These are phyloP conservation scores for Diplodia corticola DNA, from an alignment of 2,329 filamentous ascomycete species.

Conservation along the genomic window DNA sequence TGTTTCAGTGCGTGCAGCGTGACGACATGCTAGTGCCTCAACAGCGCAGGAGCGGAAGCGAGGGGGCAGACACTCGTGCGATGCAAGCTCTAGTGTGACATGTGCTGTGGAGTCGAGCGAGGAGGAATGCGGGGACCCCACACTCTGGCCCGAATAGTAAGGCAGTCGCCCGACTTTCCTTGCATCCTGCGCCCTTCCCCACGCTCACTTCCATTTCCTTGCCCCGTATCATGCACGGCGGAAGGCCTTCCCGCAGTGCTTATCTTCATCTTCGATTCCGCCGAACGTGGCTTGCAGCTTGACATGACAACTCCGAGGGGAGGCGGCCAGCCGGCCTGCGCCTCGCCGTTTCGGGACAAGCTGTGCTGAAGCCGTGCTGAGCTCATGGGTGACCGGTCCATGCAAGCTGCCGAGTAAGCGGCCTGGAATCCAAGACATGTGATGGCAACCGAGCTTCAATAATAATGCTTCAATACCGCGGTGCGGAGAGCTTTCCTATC, in stretches of 20 bases:
- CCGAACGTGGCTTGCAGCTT: not conserved
- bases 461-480: not conserved
- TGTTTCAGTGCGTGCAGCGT: not conserved
- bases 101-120: not conserved
- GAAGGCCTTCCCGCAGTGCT: not conserved
- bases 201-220: not conserved
- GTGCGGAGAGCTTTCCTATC: not conserved
- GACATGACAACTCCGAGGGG: not conserved
- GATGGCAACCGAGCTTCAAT: not conserved
- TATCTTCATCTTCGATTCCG: not conserved
- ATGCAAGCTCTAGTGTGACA: not conserved
- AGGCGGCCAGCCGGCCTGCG: not conserved
- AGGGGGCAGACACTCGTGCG: too few relatives aligned
- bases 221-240: not conserved
- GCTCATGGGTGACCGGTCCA: not conserved
- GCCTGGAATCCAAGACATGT: not conserved
- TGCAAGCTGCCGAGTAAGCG: not conserved
- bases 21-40: constrained; percentile 10
- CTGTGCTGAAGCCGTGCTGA: not conserved
- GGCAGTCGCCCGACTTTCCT: not conserved
- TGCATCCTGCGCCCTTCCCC: too few relatives aligned
- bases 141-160: constrained; percentile 1
- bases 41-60: too few relatives aligned
- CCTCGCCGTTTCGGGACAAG: not conserved
- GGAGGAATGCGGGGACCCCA: constrained; percentile 13